These are phyloP conservation scores for Blumeria graminis DNA, from an alignment of 2,329 filamentous ascomycete species.

Conservation along the genomic window DNA sequence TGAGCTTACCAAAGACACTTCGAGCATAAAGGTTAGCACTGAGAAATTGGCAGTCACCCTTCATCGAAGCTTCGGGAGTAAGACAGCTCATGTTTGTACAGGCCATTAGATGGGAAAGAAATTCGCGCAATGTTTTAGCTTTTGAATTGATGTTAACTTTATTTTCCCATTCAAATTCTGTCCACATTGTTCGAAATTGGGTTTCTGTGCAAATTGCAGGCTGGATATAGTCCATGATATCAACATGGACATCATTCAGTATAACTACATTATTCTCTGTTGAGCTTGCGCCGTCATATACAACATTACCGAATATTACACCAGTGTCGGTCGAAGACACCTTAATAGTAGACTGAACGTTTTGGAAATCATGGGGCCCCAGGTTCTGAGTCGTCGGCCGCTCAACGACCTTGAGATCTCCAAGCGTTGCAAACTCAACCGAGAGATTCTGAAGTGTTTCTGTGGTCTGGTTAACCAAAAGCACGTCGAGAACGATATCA, in stretches of 20 bases:
- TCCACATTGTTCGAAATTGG: conserved; percentile 99
- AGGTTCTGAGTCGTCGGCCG: conserved; percentile 90
- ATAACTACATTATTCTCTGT: conserved; percentile 95
- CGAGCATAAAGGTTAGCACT: conserved; percentile 91
- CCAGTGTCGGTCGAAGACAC: conserved; percentile 94
- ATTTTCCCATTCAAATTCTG: conserved; percentile 99
- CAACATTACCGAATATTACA: conserved; percentile 95
- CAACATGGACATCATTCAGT: conserved; percentile 89
- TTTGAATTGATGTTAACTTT: conserved; percentile 99
- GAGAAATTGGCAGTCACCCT: conserved; percentile 93
- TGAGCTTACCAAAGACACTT: conserved; percentile 81
- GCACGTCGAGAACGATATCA: conserved; percentile 87
- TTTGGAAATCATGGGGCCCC: conserved; percentile 86
- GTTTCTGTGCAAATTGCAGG: conserved; percentile 91
- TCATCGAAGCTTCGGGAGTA: conserved; percentile 84
- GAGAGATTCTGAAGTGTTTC: conserved; percentile 93
- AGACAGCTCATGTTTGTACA: conserved; percentile 97
- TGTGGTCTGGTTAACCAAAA: conserved; percentile 89
- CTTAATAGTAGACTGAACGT: conserved; percentile 96
- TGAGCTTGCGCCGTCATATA: conserved; percentile 82
- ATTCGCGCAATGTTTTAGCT: conserved; percentile 72
- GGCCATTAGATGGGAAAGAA: conserved; percentile 85
- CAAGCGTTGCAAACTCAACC: conserved; percentile 93
- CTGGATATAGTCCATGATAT: conserved; percentile 99
- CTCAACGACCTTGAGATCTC: conserved; percentile 94